Evolutionary conservation across 768 basidiomycete species (phyloP).

Genomic region (Boletus subcaerulescens): DNA sequence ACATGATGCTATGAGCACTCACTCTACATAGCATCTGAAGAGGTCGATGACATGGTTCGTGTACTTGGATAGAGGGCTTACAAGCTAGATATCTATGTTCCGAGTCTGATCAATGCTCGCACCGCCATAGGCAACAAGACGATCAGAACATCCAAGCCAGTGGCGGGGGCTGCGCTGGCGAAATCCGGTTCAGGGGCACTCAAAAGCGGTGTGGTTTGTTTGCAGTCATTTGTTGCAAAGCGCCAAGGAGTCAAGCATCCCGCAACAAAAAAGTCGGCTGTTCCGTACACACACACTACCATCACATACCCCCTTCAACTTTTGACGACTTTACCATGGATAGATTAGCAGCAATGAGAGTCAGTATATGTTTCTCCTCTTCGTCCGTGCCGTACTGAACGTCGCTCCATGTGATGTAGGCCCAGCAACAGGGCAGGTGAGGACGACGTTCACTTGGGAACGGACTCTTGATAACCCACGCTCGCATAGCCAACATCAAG

Average conservation of each 20-base stretch:
- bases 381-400: constrained; percentile 4
- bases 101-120: too few species aligned
- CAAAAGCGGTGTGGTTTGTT: constrained; percentile 12
- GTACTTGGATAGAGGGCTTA: too few species aligned
- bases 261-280: constrained; percentile 1
- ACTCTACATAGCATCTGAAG: too few species aligned
- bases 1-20: too few species aligned
- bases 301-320: constrained; percentile 27
- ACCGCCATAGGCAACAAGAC: too few species aligned
- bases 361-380: constrained; percentile 31
- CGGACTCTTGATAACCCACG: background rate
- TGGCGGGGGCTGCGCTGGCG: too few species aligned
- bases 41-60: too few species aligned
- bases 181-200: too few species aligned
- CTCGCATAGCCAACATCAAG: constrained; percentile 31
- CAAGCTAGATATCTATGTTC: too few species aligned
- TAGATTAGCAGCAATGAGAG: constrained; percentile 85
- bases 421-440: constrained; percentile 61
- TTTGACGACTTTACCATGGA: constrained; percentile 68
- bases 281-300: too few species aligned
- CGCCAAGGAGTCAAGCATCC: background rate
- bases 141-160: too few species aligned
- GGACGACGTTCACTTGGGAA: constrained; percentile 26
- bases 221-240: constrained; percentile 15
- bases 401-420: constrained; percentile 36